Evolutionary conservation across 768 basidiomycete genomes (phyloP).

Genomic region (Mycena crocata): DNA sequence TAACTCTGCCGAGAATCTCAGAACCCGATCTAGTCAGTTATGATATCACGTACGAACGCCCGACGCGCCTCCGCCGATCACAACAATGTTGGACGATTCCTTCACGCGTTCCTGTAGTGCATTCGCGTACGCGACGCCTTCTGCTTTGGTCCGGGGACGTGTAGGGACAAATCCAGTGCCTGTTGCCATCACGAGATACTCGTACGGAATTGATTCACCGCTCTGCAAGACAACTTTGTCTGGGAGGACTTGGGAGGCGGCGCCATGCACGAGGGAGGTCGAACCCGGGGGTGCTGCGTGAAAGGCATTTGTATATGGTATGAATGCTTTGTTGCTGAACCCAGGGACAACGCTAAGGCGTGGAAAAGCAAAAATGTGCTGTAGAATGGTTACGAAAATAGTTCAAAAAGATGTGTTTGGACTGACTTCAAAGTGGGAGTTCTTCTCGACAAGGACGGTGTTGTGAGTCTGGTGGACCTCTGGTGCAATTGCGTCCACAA

Average conservation of each 20-base stretch:
- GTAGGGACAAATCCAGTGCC: conserved; percentile 41
- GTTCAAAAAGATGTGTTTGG: neutral
- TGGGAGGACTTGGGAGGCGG: conserved; percentile 33
- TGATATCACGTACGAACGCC: conserved; percentile 59
- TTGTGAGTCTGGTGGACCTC: conserved; percentile 38
- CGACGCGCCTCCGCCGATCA: conserved; percentile 71
- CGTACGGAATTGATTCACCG: conserved; percentile 43
- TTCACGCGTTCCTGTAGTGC: conserved; percentile 46
- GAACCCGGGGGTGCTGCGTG: conserved; percentile 37
- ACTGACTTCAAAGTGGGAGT: conserved; percentile 45
- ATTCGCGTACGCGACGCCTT: conserved; percentile 39
- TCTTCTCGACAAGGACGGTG: conserved; percentile 47
- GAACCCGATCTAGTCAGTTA: neutral
- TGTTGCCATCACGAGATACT: conserved; percentile 50
- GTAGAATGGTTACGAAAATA: neutral
- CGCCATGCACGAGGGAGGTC: conserved; percentile 34
- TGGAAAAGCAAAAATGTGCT: conserved; percentile 49
- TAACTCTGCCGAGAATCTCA: conserved; percentile 48
- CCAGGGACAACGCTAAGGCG: conserved; percentile 42
- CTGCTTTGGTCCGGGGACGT: conserved; percentile 35
- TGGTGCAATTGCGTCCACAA: conserved; percentile 37
- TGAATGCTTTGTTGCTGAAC: conserved; percentile 43
- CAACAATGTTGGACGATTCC: conserved; percentile 53
- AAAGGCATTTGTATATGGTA: conserved; percentile 46
- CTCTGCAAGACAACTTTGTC: conserved; percentile 35